Evolutionary conservation across 2,329 filamentous ascomycete genomes (phyloP).

Genomic region (Dactylella cylindrospora): DNA sequence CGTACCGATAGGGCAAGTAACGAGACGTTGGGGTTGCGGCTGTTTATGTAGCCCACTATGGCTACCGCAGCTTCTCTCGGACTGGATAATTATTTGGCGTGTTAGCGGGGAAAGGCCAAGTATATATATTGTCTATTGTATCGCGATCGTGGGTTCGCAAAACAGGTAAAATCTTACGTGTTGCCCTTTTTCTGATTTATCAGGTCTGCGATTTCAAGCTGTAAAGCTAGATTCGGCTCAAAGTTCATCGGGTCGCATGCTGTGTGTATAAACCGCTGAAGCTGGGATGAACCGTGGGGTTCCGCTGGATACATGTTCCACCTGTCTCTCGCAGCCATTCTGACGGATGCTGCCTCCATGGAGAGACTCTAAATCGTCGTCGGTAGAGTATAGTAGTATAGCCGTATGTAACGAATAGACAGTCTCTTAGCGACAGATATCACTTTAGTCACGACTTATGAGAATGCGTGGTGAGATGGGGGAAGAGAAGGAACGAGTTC

Average conservation of each 20-base stretch:
- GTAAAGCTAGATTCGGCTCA: constrained; percentile 93
- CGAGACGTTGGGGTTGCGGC: constrained; percentile 93
- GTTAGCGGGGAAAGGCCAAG: constrained; percentile 42
- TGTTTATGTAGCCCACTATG: constrained; percentile 93
- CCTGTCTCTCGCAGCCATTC: constrained; percentile 91
- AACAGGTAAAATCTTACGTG: constrained; percentile 65
- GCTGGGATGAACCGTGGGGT: constrained; percentile 71
- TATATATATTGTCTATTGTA: too few species aligned
- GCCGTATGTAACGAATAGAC: constrained; percentile 1
- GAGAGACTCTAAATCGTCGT: constrained; percentile 1
- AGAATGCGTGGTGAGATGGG: constrained; percentile 15
- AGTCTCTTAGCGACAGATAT: constrained; percentile 8
- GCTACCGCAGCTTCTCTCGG: constrained; percentile 91
- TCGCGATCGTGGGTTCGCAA: too few species aligned
- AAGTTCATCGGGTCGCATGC: constrained; percentile 94
- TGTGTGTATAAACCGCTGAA: constrained; percentile 78
- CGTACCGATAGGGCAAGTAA: constrained; percentile 75
- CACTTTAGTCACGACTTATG: too few species aligned
- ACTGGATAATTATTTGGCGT: constrained; percentile 51
- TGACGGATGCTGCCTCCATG: constrained; percentile 91
- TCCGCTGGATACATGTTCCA: constrained; percentile 75
- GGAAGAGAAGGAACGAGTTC: constrained; percentile 38
- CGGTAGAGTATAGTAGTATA: not conserved
- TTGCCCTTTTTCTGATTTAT: constrained; percentile 97
- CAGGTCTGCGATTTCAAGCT: constrained; percentile 92